Evolutionary conservation across 345 rosid genomes (phyloP).

Genomic region (Moricandia moricandioides): DNA sequence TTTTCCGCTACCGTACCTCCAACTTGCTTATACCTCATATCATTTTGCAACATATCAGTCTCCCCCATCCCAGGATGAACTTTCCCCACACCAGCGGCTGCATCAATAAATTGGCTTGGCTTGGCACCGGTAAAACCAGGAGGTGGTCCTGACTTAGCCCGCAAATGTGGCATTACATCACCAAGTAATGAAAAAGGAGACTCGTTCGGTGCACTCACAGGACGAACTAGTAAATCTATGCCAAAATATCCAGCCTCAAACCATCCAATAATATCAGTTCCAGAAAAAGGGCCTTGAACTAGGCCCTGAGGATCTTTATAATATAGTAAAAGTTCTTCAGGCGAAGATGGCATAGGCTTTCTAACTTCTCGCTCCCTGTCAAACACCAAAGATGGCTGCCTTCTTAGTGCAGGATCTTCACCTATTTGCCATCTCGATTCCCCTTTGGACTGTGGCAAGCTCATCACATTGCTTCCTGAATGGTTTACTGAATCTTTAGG

Average conservation of each 20-base stretch:
- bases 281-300: slow-evolving; percentile 89
- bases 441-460: slow-evolving; percentile 49
- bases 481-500: slow-evolving; percentile 49
- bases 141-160: slow-evolving; percentile 94
- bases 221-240: slow-evolving; percentile 80
- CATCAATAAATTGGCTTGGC: slow-evolving; percentile 55
- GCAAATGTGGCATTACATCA: slow-evolving; percentile 96
- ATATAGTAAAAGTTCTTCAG: slow-evolving; percentile 69
- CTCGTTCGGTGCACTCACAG: slow-evolving; percentile 64
- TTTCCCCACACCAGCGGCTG: slow-evolving; percentile 50
- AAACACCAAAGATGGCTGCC: slow-evolving; percentile 57
- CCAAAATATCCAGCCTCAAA: slow-evolving; percentile 96
- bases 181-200: slow-evolving; percentile 75
- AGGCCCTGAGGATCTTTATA: slow-evolving; percentile 97
- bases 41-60: slow-evolving; percentile 54
- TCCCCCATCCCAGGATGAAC: slow-evolving; percentile 44
- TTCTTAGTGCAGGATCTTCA: slow-evolving; percentile 55
- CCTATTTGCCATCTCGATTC: slow-evolving; percentile 52
- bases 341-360: slow-evolving; percentile 54
- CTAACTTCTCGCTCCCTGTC: slow-evolving; percentile 76
- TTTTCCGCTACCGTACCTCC: slow-evolving; percentile 81
- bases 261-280: slow-evolving; percentile 94
- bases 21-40: slow-evolving; percentile 51
- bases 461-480: slow-evolving; percentile 43
- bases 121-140: slow-evolving; percentile 87